These are phyloP conservation scores for Paecilomyces sp. DNA, from an alignment of 2,329 filamentous ascomycete genomes.

Conservation along the genomic window DNA sequence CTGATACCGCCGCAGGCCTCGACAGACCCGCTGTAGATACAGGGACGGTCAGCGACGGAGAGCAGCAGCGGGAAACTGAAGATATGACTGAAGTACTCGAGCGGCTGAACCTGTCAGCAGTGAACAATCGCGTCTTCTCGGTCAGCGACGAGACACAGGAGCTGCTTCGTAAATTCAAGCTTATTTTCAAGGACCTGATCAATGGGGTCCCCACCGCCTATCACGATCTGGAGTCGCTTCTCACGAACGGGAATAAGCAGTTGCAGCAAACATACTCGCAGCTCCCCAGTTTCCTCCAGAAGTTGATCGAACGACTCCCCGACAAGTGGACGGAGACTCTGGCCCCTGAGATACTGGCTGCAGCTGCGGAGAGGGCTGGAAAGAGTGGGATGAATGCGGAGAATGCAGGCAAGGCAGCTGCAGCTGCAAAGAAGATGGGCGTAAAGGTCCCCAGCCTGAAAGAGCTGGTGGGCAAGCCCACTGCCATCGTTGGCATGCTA, in stretches of 20 bases:
- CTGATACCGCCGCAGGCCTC: constrained; percentile 19
- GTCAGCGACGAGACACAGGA: constrained; percentile 78
- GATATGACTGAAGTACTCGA: constrained; percentile 77
- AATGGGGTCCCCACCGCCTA: constrained; percentile 92
- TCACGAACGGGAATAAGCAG: constrained; percentile 57
- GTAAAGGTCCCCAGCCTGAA: constrained; percentile 66
- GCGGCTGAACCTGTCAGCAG: constrained; percentile 71
- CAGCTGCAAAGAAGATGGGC: constrained; percentile 58
- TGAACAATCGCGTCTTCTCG: constrained; percentile 79
- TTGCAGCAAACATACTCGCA: constrained; percentile 57
- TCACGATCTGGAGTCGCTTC: constrained; percentile 69
- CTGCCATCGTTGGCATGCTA: constrained; percentile 76
- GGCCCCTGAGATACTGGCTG: constrained; percentile 75
- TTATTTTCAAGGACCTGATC: constrained; percentile 84
- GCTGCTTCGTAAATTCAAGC: constrained; percentile 74
- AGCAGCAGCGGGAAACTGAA: constrained; percentile 53
- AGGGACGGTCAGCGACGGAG: constrained; percentile 30
- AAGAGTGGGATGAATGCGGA: constrained; percentile 54
- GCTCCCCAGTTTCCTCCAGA: constrained; percentile 73
- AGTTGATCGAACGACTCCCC: constrained; percentile 76
- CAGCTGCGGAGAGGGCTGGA: constrained; percentile 60
- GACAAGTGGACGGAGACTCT: constrained; percentile 70
- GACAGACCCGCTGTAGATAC: constrained; percentile 18
- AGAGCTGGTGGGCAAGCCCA: constrained; percentile 75
- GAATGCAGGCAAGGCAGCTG: constrained; percentile 44